Evolutionary conservation across 768 basidiomycete species (phyloP).

Genomic region (Collybia sordida): DNA sequence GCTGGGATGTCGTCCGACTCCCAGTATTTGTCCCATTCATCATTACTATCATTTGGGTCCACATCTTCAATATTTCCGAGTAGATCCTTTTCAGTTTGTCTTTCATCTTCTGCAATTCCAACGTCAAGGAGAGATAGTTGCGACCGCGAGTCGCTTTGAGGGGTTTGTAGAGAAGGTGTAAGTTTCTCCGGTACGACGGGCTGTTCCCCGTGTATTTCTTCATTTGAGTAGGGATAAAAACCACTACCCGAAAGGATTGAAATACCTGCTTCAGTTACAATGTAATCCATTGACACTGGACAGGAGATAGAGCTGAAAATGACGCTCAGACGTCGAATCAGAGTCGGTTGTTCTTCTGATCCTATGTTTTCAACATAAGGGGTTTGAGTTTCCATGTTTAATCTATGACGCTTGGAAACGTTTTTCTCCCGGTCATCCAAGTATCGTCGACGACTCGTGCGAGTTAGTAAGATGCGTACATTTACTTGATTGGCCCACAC

Average conservation of each 20-base stretch:
- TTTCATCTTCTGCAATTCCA: conserved; percentile 12
- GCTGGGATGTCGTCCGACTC: conserved; percentile 39
- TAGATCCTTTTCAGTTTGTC: conserved; percentile 23
- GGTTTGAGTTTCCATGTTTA: conserved; percentile 2
- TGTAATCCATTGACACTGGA: conserved; percentile 70
- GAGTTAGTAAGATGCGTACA: conserved; percentile 75
- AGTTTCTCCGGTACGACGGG: not conserved
- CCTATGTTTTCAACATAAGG: not conserved
- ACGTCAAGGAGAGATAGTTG: conserved; percentile 13
- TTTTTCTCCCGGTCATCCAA: conserved; percentile 34
- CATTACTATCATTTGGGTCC: conserved; percentile 23
- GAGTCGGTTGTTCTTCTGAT: conserved; percentile 39
- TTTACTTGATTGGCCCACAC: conserved; percentile 96
- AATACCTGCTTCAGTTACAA: conserved; percentile 67
- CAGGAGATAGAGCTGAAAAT: conserved; percentile 70
- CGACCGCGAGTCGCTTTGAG: not conserved
- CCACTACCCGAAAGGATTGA: conserved; percentile 22
- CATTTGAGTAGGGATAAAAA: not conserved
- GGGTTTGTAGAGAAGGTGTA: not conserved
- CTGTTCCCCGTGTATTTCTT: conserved; percentile 11
- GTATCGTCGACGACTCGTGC: conserved; percentile 69
- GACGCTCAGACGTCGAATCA: conserved; percentile 72
- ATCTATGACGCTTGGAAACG: conserved; percentile 25
- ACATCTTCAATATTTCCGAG: conserved; percentile 19
- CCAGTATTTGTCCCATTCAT: conserved; percentile 53